Evolutionary conservation across 2,329 filamentous ascomycete genomes (phyloP).

Genomic region (Amauroascus niger): DNA sequence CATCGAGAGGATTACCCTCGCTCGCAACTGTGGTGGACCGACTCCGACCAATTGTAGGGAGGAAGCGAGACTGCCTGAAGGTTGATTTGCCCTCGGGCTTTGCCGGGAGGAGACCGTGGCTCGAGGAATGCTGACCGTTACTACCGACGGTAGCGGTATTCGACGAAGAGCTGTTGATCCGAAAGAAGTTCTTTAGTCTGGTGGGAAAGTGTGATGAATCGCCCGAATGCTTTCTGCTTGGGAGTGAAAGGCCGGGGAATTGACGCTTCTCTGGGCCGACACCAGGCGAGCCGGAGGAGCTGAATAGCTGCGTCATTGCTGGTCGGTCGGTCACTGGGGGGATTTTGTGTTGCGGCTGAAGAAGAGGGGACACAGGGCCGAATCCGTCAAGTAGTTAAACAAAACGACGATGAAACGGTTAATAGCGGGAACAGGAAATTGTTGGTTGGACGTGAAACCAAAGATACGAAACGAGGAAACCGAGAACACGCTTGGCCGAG

Average conservation of each 20-base stretch:
- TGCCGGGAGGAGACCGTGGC: constrained; percentile 24
- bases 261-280: constrained; percentile 40
- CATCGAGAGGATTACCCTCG: constrained; percentile 83
- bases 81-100: constrained; percentile 56
- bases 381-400: neutral
- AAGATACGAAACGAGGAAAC: neutral
- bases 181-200: constrained; percentile 61
- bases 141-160: constrained; percentile 26
- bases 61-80: constrained; percentile 79
- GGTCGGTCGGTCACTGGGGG: neutral
- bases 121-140: constrained; percentile 19
- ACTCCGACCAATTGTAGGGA: constrained; percentile 76
- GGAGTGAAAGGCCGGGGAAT: constrained; percentile 38
- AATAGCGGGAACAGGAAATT: neutral
- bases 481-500: neutral
- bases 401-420: neutral
- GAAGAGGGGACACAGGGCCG: neutral
- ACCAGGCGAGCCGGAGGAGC: constrained; percentile 29
- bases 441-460: constrained; percentile 1
- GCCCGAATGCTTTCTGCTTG: constrained; percentile 38
- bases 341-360: neutral
- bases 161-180: constrained; percentile 44
- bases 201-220: constrained; percentile 49
- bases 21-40: constrained; percentile 84
- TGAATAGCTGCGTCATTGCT: constrained; percentile 38